These are phyloP conservation scores for Penicillium cosmopolitanum DNA, from an alignment of 495 filamentous ascomycete species.

Conservation along the genomic window DNA sequence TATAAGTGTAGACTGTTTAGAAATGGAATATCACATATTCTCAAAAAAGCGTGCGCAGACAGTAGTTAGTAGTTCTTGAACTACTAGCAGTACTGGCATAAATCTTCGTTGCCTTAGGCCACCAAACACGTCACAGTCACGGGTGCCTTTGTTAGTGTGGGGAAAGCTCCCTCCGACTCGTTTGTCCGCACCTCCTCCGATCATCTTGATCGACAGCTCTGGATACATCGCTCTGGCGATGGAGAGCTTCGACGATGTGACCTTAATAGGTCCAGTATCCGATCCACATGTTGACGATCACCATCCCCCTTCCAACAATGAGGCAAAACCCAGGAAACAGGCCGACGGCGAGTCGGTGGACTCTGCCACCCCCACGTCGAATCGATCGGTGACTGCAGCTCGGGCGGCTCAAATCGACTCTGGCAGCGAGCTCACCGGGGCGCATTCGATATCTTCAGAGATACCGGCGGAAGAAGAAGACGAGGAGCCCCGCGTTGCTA, in stretches of 20 bases:
- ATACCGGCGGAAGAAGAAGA: conserved; percentile 40
- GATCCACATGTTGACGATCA: conserved; percentile 24
- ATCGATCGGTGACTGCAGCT: conserved; percentile 17
- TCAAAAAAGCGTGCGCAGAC: too few species aligned
- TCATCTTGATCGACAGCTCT: conserved; percentile 3
- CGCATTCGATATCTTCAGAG: conserved; percentile 20
- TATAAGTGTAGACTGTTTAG: too few species aligned
- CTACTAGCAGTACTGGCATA: too few species aligned
- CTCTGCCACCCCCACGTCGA: conserved; percentile 21
- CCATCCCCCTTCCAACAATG: conserved; percentile 13
- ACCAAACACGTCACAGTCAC: not conserved
- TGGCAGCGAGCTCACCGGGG: conserved; percentile 19
- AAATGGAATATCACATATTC: too few species aligned
- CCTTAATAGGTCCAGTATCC: conserved; percentile 28
- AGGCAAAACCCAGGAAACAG: conserved; percentile 19
- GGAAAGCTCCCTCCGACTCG: conserved; percentile 17
- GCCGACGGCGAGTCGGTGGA: conserved; percentile 13
- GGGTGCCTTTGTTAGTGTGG: conserved; percentile 13
- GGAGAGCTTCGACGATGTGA: conserved; percentile 46
- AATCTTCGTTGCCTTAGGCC: not conserved
- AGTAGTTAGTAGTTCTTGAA: too few species aligned
- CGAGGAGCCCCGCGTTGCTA: conserved; percentile 47
- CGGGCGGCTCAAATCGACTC: conserved; percentile 12
- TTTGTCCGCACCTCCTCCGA: not conserved
- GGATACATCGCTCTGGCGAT: conserved; percentile 19